phyloP scores from a whole-genome alignment of 345 rosid species.

The Erodium maritimum region DNA sequence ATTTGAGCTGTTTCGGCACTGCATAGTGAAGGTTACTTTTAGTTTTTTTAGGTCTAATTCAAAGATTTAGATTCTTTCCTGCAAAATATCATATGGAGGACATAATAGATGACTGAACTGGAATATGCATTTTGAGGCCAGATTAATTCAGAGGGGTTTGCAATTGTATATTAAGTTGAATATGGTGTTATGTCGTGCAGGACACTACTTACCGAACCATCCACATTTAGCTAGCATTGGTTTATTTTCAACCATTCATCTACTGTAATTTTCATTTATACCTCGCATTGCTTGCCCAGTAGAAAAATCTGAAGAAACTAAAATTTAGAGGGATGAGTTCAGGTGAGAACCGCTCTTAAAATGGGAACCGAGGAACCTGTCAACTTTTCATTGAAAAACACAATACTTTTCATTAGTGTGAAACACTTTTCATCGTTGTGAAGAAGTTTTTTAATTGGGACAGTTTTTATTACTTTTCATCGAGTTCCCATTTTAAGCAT shows the following conservation, averaged over 20 bases:
- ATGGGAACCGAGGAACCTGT: too few species aligned
- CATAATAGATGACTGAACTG: not conserved
- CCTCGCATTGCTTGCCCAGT: not conserved
- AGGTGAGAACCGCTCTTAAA: too few species aligned
- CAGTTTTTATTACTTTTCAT: too few species aligned
- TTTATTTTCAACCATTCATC: not conserved
- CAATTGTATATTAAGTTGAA: too few species aligned
- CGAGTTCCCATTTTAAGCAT: too few species aligned
- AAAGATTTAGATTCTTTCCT: not conserved
- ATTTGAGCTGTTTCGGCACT: not conserved
- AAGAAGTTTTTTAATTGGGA: too few species aligned
- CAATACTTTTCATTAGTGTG: too few species aligned
- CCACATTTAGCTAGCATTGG: not conserved
- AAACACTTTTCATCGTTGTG: too few species aligned
- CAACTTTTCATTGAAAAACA: too few species aligned
- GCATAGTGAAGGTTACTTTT: not conserved
- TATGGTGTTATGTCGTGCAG: not conserved
- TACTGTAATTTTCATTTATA: not conserved
- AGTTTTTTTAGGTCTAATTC: too few species aligned
- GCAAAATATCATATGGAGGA: not conserved
- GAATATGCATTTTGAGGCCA: not conserved
- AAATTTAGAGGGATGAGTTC: too few species aligned
- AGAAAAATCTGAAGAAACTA: not conserved
- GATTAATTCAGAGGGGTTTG: not conserved
- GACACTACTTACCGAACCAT: not conserved